Evolutionary conservation across 1,284 basidiomycete species (phyloP), one percentile per base, ranked within the genome.

Genomic region (Ustilago trichophora): DNA sequence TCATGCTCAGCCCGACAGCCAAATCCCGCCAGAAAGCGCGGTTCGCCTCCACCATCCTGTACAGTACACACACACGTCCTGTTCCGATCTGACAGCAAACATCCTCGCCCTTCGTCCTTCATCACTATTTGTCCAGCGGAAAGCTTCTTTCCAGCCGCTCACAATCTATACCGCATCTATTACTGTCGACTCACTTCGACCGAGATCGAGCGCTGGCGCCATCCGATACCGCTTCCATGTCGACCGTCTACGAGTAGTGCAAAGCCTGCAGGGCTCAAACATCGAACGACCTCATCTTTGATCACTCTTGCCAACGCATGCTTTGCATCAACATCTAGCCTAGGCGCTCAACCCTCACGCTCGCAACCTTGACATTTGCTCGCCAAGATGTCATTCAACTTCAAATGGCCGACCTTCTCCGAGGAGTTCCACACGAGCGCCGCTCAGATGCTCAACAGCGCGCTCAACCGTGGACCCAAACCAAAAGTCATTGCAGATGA

Each of bases 401-500:
- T 99, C 85, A 87, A 92, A 83, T 99, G 96, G 96, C 92, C 92
- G 41, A 82, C 83, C 26, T 99, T 99, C 85, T 95, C 92, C 21
- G 54, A 62, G 4, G 62, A 69, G 44, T 74, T 76, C 42, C 73
- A 73, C 68, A 93, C 74, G 90, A 72, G 77, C 54, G 78, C 78
- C 1, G 71, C 63, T 15, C 45, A 63, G 45, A 78, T 76, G 60
- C 76, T 80, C 46, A 72, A 73, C 50, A 69, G 58, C 48, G 90
- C 85, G 36, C 73, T 81, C 50, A 81, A 81, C 29, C 64, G 71
- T 31, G 79, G 79, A 2, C 72, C 75, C 4, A 98, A 97, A 81
- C 96, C 96, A 2, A 93, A 93, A 26, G 91, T 98, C 76, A 98
- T 98, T 77, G 94, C 93, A 56, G 96, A 96, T 83, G 89, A 88